phyloP scores from a whole-genome alignment of 192 early-diverging fungal species.

The Linnemannia exigua region DNA sequence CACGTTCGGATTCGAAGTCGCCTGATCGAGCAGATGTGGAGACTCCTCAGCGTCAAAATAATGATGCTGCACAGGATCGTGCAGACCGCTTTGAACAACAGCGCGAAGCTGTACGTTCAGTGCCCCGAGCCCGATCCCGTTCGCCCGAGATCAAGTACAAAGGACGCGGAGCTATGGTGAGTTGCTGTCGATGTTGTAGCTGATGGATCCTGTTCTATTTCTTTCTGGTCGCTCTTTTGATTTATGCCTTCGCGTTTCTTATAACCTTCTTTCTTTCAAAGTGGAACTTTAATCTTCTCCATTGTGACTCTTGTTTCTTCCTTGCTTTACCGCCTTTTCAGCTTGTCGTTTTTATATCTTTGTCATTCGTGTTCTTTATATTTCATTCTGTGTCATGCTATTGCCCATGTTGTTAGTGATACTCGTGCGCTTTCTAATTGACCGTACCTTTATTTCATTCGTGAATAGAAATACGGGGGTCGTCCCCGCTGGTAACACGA shows the following conservation, averaged over 20 bases:
- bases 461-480: slow-evolving; percentile 3
- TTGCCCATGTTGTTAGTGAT: background rate
- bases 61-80: background rate
- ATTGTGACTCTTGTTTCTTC: slow-evolving; percentile 8
- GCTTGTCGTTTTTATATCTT: too few relatives aligned
- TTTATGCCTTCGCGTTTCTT: background rate
- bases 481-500: slow-evolving; percentile 9
- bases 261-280: background rate
- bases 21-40: background rate
- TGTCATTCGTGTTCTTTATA: too few relatives aligned
- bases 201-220: too few relatives aligned
- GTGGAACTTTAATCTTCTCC: too few relatives aligned
- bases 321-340: too few relatives aligned
- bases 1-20: slow-evolving; percentile 6
- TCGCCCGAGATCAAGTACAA: slow-evolving; percentile 66
- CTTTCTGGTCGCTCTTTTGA: background rate
- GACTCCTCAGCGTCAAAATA: background rate
- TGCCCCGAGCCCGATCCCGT: slow-evolving; percentile 25
- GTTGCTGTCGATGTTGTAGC: background rate
- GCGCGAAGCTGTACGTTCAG: slow-evolving; percentile 14
- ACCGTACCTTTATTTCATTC: background rate
- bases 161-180: slow-evolving; percentile 68
- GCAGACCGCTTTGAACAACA: background rate
- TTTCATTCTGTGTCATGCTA: too few relatives aligned
- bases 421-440: background rate